Conservation (phyloP, 345 rosid genomes). For the Heritiera fomes region DNA sequence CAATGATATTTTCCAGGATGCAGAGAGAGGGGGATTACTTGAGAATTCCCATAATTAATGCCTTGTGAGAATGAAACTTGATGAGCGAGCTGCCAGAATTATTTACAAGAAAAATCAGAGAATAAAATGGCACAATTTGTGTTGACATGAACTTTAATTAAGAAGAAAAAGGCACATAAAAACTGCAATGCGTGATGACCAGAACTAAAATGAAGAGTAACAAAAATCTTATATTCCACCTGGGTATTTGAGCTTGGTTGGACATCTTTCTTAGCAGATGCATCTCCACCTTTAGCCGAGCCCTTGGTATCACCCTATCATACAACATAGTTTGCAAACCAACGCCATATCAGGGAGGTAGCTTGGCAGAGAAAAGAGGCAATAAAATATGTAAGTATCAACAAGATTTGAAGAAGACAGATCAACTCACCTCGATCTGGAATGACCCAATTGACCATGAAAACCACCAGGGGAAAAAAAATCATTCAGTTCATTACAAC, state of each 20-base stretch:
- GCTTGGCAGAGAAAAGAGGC: neutral
- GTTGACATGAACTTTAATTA: neutral
- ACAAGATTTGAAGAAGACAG: constrained; percentile 11
- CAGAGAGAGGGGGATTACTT: constrained; percentile 42
- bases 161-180: neutral
- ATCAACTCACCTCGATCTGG: constrained; percentile 79
- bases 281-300: constrained; percentile 67
- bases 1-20: neutral
- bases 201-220: neutral
- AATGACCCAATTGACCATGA: constrained; percentile 26
- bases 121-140: neutral
- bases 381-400: neutral
- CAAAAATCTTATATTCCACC: constrained; percentile 33
- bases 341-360: neutral
- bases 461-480: constrained; percentile 14
- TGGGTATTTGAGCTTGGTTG: constrained; percentile 53
- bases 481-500: constrained; percentile 2
- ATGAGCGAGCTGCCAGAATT: constrained; percentile 55
- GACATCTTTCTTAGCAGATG: constrained; percentile 50
- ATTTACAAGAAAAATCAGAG: constrained; percentile 20
- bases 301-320: constrained; percentile 85
- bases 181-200: neutral
- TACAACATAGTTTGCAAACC: constrained; percentile 17
- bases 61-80: constrained; percentile 51
- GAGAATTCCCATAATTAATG: constrained; percentile 54